phyloP scores from a whole-genome alignment of 306 rosid species.

The Cucurbita pepo region DNA sequence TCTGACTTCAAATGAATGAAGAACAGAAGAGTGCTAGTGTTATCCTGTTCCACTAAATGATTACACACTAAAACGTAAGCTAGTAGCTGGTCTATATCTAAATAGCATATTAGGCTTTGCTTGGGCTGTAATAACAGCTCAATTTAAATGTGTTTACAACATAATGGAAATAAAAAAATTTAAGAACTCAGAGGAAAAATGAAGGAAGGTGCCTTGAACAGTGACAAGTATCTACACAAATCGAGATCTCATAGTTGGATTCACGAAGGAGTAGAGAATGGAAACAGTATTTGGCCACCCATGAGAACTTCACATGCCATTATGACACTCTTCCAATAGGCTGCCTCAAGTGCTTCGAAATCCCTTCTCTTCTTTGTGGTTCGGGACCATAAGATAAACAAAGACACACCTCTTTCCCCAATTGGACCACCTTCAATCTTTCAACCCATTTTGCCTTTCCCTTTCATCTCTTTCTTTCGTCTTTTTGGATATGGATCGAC shows the following conservation, averaged over 20 bases:
- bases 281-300: slow-evolving; percentile 6
- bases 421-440: slow-evolving; percentile 4
- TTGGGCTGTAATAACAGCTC: background rate
- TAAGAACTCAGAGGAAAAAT: background rate
- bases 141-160: background rate
- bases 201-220: background rate
- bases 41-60: background rate
- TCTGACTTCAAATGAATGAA: background rate
- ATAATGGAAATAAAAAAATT: background rate
- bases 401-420: background rate
- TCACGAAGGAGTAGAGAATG: slow-evolving; percentile 1
- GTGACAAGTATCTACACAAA: slow-evolving; percentile 2
- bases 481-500: slow-evolving; percentile 1
- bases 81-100: background rate
- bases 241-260: slow-evolving; percentile 3
- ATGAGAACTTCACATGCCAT: slow-evolving; percentile 6
- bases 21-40: background rate
- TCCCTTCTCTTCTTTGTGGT: slow-evolving; percentile 2
- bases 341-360: background rate
- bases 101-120: background rate
- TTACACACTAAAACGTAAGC: background rate
- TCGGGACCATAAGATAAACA: background rate
- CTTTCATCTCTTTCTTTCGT: background rate
- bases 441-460: background rate
- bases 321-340: slow-evolving; percentile 7